Evolutionary conservation across 371 early-diverging fungal species (phyloP).

Genomic region (Mortierella sp.): DNA sequence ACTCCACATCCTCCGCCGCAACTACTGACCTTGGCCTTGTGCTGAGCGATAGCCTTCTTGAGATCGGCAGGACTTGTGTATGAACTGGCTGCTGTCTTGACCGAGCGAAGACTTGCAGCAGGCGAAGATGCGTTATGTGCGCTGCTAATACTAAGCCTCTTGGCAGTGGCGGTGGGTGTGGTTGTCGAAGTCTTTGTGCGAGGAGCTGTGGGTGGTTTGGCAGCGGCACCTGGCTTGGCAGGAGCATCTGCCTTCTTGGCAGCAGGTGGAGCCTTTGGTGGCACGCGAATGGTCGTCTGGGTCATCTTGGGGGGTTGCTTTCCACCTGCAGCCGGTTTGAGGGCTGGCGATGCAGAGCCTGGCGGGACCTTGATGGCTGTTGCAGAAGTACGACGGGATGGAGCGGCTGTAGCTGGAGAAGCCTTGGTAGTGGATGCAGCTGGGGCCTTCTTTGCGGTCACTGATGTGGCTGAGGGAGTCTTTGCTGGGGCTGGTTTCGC

Average conservation of each 20-base stretch:
- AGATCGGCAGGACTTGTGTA: constrained; percentile 20
- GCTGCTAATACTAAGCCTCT: constrained; percentile 4
- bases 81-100: background rate
- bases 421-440: background rate
- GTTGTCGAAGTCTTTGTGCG: constrained; percentile 3
- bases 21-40: constrained; percentile 28
- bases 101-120: constrained; percentile 10
- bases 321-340: constrained; percentile 33
- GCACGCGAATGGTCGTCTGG: constrained; percentile 30
- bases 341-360: constrained; percentile 2
- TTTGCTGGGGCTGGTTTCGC: background rate
- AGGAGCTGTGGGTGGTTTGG: background rate
- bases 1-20: too few relatives aligned
- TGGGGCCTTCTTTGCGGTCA: background rate
- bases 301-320: constrained; percentile 37
- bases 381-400: constrained; percentile 14
- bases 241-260: constrained; percentile 9
- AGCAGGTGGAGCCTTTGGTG: constrained; percentile 8
- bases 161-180: constrained; percentile 9
- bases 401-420: background rate
- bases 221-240: background rate
- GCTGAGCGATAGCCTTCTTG: constrained; percentile 29
- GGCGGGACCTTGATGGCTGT: constrained; percentile 27
- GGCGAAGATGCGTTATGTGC: constrained; percentile 9
- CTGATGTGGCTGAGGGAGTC: background rate